Percentiles rank a stretch among this genome's conserved stretches.
phyloP scores from a whole-genome alignment of 1,284 basidiomycete genomes.

The Leccinum fallax region DNA sequence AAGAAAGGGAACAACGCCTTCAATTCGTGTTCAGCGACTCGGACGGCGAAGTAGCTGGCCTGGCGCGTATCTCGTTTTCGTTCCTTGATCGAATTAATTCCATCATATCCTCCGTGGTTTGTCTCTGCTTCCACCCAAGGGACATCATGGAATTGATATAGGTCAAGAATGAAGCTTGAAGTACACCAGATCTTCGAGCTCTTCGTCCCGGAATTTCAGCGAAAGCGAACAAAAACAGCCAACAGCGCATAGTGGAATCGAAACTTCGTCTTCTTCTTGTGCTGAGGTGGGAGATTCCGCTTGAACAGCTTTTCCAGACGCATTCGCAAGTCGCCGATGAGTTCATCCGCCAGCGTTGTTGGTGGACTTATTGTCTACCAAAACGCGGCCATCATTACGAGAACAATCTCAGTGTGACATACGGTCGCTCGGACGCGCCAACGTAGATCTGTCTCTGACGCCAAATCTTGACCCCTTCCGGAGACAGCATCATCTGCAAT shows the following conservation, averaged over 20 bases:
- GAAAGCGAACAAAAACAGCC: slow-evolving; percentile 87
- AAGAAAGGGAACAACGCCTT: not conserved
- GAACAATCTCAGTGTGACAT: slow-evolving; percentile 41
- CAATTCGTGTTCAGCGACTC: no score
- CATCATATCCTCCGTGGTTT: slow-evolving; percentile 47
- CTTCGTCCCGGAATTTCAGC: slow-evolving; percentile 85
- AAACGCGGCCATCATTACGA: not conserved
- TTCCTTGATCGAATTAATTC: not conserved
- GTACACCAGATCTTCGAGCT: slow-evolving; percentile 93
- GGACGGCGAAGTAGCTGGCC: no score
- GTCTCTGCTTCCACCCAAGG: slow-evolving; percentile 54
- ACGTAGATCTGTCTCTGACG: slow-evolving; percentile 84
- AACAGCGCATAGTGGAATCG: slow-evolving; percentile 72
- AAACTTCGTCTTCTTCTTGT: slow-evolving; percentile 31
- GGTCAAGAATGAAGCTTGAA: slow-evolving; percentile 78
- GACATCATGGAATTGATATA: slow-evolving; percentile 91
- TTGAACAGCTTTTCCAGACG: slow-evolving; percentile 79
- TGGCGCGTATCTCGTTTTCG: not conserved
- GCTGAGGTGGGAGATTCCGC: slow-evolving; percentile 55
- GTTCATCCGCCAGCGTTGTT: slow-evolving; percentile 45
- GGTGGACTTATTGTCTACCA: slow-evolving; percentile 69
- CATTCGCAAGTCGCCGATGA: slow-evolving; percentile 56
- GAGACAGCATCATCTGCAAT: slow-evolving; percentile 81
- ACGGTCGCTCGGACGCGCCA: slow-evolving; percentile 71
- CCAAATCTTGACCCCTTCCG: slow-evolving; percentile 90